These are phyloP conservation scores for Stephania japonica DNA, from an alignment of 164 flowering plant species.

Conservation along the genomic window DNA sequence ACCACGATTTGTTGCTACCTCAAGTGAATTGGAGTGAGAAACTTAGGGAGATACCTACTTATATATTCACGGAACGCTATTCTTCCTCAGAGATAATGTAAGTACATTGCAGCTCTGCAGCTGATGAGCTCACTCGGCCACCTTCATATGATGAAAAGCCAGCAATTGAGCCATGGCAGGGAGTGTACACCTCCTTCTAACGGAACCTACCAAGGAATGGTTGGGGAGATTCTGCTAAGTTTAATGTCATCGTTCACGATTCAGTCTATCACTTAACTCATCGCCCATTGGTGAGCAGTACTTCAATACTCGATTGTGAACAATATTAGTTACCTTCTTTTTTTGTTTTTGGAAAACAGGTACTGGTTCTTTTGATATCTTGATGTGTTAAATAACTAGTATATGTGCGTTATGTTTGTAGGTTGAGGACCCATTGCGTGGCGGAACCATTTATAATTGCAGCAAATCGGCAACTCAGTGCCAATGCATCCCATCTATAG, in stretches of 20 bases:
- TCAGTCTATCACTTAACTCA: constrained; percentile 59
- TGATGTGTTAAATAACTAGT: too few species aligned
- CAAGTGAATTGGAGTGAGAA: constrained; percentile 43
- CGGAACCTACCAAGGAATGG: constrained; percentile 44
- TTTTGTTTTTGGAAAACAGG: too few species aligned
- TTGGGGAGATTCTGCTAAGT: constrained; percentile 71
- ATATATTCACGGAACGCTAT: constrained; percentile 65
- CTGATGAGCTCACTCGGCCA: constrained; percentile 65
- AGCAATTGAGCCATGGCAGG: too few species aligned
- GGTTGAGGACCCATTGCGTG: too few species aligned
- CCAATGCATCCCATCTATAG: too few species aligned
- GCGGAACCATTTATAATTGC: too few species aligned
- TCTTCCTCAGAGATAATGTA: constrained; percentile 38
- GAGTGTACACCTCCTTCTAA: constrained; percentile 40
- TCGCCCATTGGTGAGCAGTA: constrained; percentile 62
- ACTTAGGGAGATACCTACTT: constrained; percentile 37
- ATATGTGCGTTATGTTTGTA: too few species aligned
- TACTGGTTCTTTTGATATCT: too few species aligned
- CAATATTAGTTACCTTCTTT: too few species aligned
- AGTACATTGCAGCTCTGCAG: constrained; percentile 52
- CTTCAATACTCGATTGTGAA: too few species aligned
- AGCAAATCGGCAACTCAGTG: too few species aligned
- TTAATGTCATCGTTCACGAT: constrained; percentile 60
- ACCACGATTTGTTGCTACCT: constrained; percentile 56
- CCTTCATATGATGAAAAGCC: constrained; percentile 29